phyloP scores from a whole-genome alignment of 768 basidiomycete species.

The Psilocybe cubensis region DNA sequence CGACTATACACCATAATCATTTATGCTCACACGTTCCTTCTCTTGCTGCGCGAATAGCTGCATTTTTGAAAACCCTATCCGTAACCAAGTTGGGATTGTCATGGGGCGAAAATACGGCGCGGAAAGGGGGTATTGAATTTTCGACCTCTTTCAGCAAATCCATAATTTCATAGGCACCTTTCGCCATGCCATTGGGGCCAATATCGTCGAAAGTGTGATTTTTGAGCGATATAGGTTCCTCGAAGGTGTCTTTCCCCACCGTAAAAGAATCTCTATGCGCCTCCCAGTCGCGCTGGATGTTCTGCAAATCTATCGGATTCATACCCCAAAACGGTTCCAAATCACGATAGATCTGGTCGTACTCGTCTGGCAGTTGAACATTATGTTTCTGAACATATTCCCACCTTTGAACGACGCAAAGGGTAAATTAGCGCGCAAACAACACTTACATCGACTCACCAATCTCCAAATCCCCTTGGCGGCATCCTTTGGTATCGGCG shows the following conservation, averaged over 20 bases:
- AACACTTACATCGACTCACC: conserved; percentile 52
- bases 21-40: conserved; percentile 36
- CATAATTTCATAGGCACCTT: conserved; percentile 36
- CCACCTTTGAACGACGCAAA: conserved; percentile 36
- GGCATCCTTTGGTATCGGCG: conserved; percentile 75
- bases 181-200: conserved; percentile 24
- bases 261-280: conserved; percentile 41
- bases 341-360: conserved; percentile 72
- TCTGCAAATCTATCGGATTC: conserved; percentile 38
- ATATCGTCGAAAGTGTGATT: conserved; percentile 31
- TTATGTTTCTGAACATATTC: conserved; percentile 58
- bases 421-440: background rate
- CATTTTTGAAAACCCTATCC: conserved; percentile 36
- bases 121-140: conserved; percentile 45
- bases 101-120: conserved; percentile 54
- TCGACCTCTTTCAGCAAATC: conserved; percentile 45
- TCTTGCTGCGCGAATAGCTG: conserved; percentile 40
- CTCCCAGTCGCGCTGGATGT: conserved; percentile 40
- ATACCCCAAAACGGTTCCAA: conserved; percentile 83
- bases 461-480: conserved; percentile 83
- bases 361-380: conserved; percentile 83
- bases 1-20: too few species aligned
- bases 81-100: conserved; percentile 47
- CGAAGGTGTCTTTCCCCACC: conserved; percentile 35
- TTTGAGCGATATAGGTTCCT: conserved; percentile 22